Conservation (phyloP, 1,139 yeast species). For the Petasospora rhodanensis region DNA sequence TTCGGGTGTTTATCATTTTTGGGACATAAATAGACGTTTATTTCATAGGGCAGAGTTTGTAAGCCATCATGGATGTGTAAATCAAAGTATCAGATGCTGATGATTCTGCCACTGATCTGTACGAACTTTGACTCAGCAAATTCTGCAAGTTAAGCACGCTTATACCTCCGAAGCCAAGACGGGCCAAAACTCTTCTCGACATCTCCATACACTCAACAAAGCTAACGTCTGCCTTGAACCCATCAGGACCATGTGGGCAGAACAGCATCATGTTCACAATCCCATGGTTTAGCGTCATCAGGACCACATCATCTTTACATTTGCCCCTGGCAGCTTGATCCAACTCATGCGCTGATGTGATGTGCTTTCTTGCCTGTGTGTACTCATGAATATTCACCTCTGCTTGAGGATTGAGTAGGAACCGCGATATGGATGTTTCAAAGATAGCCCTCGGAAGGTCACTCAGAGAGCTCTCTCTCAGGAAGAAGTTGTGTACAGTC, state of each 20-base stretch:
- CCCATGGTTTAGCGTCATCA: slow-evolving; percentile 5
- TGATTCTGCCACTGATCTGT: too few species aligned
- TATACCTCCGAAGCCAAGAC: slow-evolving; percentile 4
- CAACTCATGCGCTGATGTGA: slow-evolving; percentile 1
- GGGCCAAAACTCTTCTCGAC: slow-evolving; percentile 2
- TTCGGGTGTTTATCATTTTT: too few species aligned
- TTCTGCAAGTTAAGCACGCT: slow-evolving; percentile 9
- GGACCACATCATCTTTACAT: not conserved
- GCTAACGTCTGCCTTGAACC: slow-evolving; percentile 5
- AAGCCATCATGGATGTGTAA: too few species aligned
- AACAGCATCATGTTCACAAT: slow-evolving; percentile 8
- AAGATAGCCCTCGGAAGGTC: slow-evolving; percentile 3
- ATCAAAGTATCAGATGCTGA: too few species aligned
- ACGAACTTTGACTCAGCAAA: slow-evolving; percentile 10
- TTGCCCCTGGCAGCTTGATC: slow-evolving; percentile 1
- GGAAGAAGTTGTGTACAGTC: slow-evolving; percentile 7
- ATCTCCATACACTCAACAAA: slow-evolving; percentile 7
- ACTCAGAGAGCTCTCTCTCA: slow-evolving; percentile 2
- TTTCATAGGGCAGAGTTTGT: too few species aligned
- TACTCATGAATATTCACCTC: slow-evolving; percentile 4
- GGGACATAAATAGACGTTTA: too few species aligned
- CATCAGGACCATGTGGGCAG: slow-evolving; percentile 9
- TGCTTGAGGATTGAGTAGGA: not conserved
- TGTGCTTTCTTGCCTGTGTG: slow-evolving; percentile 1
- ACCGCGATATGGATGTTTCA: slow-evolving; percentile 3